Base-by-base conservation (phyloP, 805 yeast species). In the Kuraishia borneana region DNA sequence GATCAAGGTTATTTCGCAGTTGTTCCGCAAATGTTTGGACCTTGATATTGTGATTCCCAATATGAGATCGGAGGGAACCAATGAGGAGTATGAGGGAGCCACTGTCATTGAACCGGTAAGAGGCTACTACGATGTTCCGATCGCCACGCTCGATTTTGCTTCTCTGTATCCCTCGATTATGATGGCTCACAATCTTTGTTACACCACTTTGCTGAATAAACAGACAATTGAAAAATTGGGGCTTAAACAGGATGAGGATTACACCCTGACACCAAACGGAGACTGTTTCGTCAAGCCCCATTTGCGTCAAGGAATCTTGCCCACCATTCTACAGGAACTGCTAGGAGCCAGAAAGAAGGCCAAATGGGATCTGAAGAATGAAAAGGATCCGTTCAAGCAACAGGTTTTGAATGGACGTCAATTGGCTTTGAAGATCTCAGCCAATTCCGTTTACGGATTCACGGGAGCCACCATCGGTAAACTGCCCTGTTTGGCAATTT, bases 381-480 rank as follows among this genome's bases (percentile, higher is more conserved):
- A 94, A 54, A 83, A 81, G 0, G 98, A 92, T 56, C 95, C 97
- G 0, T 94, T 92, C 61, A 87, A 74, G 51, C 71, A 83, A 45
- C 94, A 87, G 50, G 97, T 92, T 22, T 68, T 94, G 32, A 94
- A 92, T 54, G 99, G 99, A 66, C 73, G 98, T 54, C 99, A 92
- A 58, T 65, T 92, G 47, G 99, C 99, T 0, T 65, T 92, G 52
- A 92, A 92, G 50, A 84, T 92, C 33, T 87, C 96, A 9, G 99
- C 99, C 1, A 92, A 92, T 55, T 94, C 98, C 2, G 99, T 92
- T 4, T 92, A 92, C 54, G 99, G 99, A 32, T 94, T 92, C 58
- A 92, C 99, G 1, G 99, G 99, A 57, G 99, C 99, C 2, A 92
- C 97, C 0, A 79, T 89, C 31, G 99, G 99, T 35, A 89, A 92